phyloP scores from a whole-genome alignment of 345 rosid genomes.

The Turritis glabra region DNA sequence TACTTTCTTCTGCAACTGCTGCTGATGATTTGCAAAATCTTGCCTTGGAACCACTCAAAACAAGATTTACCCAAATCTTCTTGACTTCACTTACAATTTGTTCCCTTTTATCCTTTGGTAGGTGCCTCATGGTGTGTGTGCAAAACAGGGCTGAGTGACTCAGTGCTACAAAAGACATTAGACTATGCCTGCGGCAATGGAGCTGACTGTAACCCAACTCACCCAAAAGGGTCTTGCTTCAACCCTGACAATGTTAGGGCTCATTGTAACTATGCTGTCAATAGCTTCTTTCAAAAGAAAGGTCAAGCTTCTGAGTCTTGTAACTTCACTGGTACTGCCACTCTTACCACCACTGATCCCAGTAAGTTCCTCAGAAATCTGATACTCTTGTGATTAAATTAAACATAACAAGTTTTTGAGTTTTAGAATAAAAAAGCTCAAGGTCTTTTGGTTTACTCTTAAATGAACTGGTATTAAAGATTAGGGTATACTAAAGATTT shows the following conservation, averaged over 20 bases:
- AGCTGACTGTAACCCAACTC: slow-evolving; percentile 79
- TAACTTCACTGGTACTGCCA: slow-evolving; percentile 77
- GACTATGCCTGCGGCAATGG: slow-evolving; percentile 99
- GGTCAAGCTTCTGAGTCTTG: slow-evolving; percentile 74
- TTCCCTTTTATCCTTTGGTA: slow-evolving; percentile 23
- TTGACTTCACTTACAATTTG: too few species aligned
- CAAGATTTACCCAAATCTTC: too few species aligned
- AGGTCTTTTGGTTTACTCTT: slow-evolving; percentile 1
- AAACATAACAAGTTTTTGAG: background rate
- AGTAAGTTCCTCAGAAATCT: slow-evolving; percentile 41
- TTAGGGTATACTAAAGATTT: background rate
- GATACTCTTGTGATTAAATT: background rate
- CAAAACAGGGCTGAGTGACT: slow-evolving; percentile 58
- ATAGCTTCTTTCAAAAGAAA: slow-evolving; percentile 87
- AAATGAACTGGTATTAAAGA: background rate
- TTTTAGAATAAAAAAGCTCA: background rate
- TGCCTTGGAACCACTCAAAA: too few species aligned
- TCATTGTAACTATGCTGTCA: slow-evolving; percentile 86
- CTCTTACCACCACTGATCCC: slow-evolving; percentile 54
- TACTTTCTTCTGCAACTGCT: background rate
- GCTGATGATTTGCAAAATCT: background rate
- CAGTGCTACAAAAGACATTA: slow-evolving; percentile 68
- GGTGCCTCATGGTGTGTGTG: slow-evolving; percentile 90
- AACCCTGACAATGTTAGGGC: slow-evolving; percentile 71
- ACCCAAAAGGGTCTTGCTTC: slow-evolving; percentile 59